Conservation (phyloP, 495 filamentous ascomycete species). For the Bombardia bombarda region DNA sequence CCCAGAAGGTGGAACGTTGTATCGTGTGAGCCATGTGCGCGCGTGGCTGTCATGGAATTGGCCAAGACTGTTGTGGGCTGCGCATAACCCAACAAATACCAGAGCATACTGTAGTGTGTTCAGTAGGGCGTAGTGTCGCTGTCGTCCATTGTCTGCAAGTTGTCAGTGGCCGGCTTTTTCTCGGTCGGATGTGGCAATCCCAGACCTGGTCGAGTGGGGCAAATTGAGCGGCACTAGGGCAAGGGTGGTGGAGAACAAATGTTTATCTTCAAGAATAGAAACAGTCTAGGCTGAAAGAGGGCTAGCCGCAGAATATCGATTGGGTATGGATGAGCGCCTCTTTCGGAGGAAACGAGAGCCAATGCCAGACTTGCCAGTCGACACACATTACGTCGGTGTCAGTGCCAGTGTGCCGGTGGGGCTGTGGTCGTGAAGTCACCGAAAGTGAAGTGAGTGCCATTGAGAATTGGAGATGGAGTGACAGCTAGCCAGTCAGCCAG, state of each 20-base stretch:
- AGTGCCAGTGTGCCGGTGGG: no score
- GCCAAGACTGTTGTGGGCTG: no score
- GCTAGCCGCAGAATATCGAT: neutral
- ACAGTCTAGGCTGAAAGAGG: slow-evolving; percentile 9
- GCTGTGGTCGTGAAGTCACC: no score
- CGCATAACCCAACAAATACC: no score
- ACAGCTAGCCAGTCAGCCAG: no score
- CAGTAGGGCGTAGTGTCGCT: neutral
- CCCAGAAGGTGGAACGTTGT: no score
- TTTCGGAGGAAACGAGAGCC: neutral
- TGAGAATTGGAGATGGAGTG: no score
- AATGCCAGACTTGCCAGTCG: no score
- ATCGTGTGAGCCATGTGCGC: no score
- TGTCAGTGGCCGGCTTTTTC: neutral
- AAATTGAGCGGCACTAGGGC: neutral
- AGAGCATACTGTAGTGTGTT: neutral
- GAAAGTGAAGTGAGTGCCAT: no score
- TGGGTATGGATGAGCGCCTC: neutral
- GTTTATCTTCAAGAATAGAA: slow-evolving; percentile 27
- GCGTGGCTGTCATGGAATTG: no score
- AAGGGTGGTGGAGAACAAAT: neutral
- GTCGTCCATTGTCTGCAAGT: neutral
- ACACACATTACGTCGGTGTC: no score
- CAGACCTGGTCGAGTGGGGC: neutral
- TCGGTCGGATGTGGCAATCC: neutral